Percentiles rank a stretch among this genome's conserved stretches.
These are phyloP conservation scores for Lactarius vividus DNA, from an alignment of 768 basidiomycete species.

Conservation along the genomic window DNA sequence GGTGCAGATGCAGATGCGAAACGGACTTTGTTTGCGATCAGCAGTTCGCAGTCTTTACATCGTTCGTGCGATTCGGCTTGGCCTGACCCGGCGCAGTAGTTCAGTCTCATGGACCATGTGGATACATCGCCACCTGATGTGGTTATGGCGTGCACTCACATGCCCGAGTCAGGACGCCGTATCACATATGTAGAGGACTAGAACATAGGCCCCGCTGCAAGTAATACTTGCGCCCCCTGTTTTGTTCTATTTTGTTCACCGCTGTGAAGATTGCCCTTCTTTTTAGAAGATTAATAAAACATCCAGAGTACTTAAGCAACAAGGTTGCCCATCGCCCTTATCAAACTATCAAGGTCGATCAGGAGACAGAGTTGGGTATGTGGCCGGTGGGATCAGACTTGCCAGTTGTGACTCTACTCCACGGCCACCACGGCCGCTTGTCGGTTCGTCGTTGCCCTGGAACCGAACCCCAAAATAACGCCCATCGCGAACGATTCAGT, in stretches of 20 bases:
- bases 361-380: background rate
- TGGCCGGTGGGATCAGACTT: background rate
- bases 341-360: slow-evolving; percentile 16
- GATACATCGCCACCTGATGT: background rate
- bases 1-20: background rate
- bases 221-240: background rate
- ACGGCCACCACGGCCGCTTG: background rate
- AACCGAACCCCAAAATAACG: slow-evolving; percentile 10
- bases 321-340: slow-evolving; percentile 13
- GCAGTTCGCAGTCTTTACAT: background rate
- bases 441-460: slow-evolving; percentile 3
- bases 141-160: background rate
- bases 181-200: background rate
- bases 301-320: slow-evolving; percentile 5
- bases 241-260: background rate
- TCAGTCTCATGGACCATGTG: background rate
- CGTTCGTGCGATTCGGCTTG: background rate
- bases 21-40: background rate
- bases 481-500: background rate
- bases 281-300: background rate
- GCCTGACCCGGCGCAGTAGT: background rate
- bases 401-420: slow-evolving; percentile 3
- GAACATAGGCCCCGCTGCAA: background rate
- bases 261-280: background rate
- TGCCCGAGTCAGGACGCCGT: background rate